These are phyloP conservation scores for Lolium rigidum DNA, from an alignment of 176 grass and related monocot species.

Conservation along the genomic window DNA sequence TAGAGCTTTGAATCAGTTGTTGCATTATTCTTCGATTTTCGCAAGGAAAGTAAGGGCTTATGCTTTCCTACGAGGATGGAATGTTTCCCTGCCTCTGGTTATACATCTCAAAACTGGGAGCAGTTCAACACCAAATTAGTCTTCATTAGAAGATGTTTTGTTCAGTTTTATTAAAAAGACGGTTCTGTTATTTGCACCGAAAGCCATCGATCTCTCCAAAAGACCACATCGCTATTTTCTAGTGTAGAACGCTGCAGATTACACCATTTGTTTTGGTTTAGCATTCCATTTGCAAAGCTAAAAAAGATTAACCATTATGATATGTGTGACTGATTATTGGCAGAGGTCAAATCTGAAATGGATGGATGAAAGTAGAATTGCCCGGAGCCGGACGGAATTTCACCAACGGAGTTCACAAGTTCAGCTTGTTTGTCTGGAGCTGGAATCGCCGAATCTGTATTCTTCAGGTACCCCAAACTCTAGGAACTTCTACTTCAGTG, in stretches of 20 bases:
- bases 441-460: background rate
- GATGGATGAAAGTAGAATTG: background rate
- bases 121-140: too few species aligned
- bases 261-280: background rate
- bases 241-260: background rate
- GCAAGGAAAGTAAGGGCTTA: background rate
- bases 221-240: background rate
- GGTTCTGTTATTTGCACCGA: background rate
- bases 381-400: background rate
- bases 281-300: background rate
- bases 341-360: constrained; percentile 17
- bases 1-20: background rate
- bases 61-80: background rate
- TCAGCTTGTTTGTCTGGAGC: background rate
- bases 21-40: background rate
- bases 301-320: background rate
- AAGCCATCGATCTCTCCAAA: background rate
- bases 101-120: background rate
- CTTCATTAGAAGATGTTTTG: background rate
- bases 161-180: background rate
- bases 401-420: background rate
- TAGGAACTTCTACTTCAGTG: background rate
- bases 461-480: constrained; percentile 36
- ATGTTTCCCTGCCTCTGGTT: background rate
- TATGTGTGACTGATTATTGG: background rate